phyloP scores from a whole-genome alignment of 345 rosid genomes.

The Eucalyptus lansdowneana region DNA sequence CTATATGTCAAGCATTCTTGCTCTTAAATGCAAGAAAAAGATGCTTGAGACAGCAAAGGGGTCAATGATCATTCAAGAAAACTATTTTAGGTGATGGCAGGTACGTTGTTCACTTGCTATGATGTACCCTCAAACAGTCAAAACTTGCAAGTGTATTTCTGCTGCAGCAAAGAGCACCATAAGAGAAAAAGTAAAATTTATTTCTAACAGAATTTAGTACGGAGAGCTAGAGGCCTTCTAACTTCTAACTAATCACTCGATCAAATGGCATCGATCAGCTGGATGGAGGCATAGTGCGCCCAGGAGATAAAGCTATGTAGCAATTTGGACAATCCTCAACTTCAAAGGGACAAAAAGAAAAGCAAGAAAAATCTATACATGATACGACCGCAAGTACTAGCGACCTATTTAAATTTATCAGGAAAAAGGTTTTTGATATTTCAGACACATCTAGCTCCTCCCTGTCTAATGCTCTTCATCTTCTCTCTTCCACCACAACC shows the following conservation, averaged over 20 bases:
- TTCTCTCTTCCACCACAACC: neutral
- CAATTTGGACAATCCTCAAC: neutral
- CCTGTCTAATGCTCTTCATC: neutral
- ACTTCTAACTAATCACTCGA: neutral
- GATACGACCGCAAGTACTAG: neutral
- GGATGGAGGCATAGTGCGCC: neutral
- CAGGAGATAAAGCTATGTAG: neutral
- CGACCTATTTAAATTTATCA: neutral
- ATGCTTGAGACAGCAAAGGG: neutral
- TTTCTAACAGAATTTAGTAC: neutral
- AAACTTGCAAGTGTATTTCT: neutral
- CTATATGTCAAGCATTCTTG: neutral
- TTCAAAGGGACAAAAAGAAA: neutral
- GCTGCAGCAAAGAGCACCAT: neutral
- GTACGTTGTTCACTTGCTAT: neutral
- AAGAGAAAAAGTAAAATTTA: neutral
- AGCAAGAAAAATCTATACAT: neutral
- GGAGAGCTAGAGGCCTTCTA: neutral
- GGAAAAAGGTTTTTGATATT: neutral
- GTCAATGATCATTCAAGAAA: neutral
- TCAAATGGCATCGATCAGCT: neutral
- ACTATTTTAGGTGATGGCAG: neutral
- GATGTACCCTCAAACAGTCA: neutral
- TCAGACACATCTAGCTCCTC: neutral
- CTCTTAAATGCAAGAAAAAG: neutral